A percentile compares a stretch with the other conserved stretches of the same genome.
These are phyloP conservation scores for Jasminum sambac DNA, from an alignment of 257 asterid species.

Conservation along the genomic window DNA sequence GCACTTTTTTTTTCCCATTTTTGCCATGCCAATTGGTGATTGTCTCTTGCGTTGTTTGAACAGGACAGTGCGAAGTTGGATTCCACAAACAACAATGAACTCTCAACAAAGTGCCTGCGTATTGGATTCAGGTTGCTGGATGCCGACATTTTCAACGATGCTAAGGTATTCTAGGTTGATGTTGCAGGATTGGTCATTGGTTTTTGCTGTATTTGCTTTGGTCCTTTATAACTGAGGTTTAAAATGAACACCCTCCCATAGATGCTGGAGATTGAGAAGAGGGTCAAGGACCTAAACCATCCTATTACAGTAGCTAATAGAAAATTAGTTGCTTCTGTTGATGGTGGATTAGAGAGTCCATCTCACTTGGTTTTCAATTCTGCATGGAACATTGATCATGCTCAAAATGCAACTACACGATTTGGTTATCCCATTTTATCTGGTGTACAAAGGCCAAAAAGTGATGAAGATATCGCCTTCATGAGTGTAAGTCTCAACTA, in stretches of 20 bases:
- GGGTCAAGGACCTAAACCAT: slow-evolving; percentile 64
- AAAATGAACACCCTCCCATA: slow-evolving; percentile 21
- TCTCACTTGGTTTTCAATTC: slow-evolving; percentile 72
- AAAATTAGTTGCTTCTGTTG: slow-evolving; percentile 62
- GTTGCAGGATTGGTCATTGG: not conserved
- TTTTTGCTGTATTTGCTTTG: slow-evolving; percentile 10
- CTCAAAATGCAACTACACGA: slow-evolving; percentile 24
- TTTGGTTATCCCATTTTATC: slow-evolving; percentile 55
- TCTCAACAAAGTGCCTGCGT: slow-evolving; percentile 40
- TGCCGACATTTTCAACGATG: slow-evolving; percentile 62
- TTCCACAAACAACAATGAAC: slow-evolving; percentile 31
- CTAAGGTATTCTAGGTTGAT: slow-evolving; percentile 45
- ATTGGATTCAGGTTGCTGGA: slow-evolving; percentile 60
- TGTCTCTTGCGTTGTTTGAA: slow-evolving; percentile 28
- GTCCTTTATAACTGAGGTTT: slow-evolving; percentile 10
- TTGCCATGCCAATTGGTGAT: not conserved
- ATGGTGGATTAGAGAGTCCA: slow-evolving; percentile 82
- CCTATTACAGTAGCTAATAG: slow-evolving; percentile 66
- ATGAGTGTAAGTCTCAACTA: slow-evolving; percentile 63
- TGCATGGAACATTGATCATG: slow-evolving; percentile 43
- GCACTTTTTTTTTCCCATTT: not conserved
- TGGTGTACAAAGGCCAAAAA: slow-evolving; percentile 52
- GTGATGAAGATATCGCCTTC: slow-evolving; percentile 80
- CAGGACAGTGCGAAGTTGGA: slow-evolving; percentile 61
- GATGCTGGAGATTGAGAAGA: slow-evolving; percentile 78